Conservation (phyloP, 495 filamentous ascomycete species). For the Penicillium manginii region DNA sequence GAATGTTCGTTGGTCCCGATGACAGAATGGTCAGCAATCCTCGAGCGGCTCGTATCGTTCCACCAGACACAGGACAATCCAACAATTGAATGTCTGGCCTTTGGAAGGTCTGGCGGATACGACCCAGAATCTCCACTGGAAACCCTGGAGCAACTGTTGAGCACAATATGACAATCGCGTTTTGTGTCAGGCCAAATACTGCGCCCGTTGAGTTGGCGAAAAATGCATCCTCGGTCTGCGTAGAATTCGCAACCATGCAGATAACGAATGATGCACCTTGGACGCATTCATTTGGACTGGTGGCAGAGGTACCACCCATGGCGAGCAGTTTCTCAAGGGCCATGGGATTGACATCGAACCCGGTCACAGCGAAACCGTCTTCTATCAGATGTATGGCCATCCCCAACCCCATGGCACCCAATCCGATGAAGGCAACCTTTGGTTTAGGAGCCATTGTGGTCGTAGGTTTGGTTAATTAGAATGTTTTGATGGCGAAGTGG, state of each 20-base stretch:
- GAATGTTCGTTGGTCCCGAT: conserved; percentile 7
- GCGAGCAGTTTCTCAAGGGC: conserved; percentile 15
- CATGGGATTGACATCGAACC: conserved; percentile 16
- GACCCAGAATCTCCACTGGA: neutral
- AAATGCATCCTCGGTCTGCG: conserved; percentile 12
- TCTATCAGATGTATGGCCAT: conserved; percentile 14
- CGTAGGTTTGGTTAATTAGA: too few relatives aligned
- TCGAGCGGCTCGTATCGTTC: conserved; percentile 12
- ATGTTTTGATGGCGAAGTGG: too few relatives aligned
- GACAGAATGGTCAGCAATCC: conserved; percentile 13
- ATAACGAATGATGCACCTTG: conserved; percentile 11
- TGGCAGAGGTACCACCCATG: conserved; percentile 11
- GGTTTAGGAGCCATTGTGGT: conserved; percentile 6
- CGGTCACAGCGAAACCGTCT: conserved; percentile 14
- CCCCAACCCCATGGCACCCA: conserved; percentile 16
- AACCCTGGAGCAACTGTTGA: conserved; percentile 16
- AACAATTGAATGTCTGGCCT: conserved; percentile 13
- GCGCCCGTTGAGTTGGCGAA: conserved; percentile 12
- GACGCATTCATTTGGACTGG: conserved; percentile 11
- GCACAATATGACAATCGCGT: conserved; percentile 13
- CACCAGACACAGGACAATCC: conserved; percentile 16
- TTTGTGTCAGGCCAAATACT: conserved; percentile 5
- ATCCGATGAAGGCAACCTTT: conserved; percentile 13
- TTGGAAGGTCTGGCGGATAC: conserved; percentile 3
- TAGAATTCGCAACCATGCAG: conserved; percentile 15